Percentiles rank a stretch among this genome's conserved stretches.
Evolutionary conservation across 805 yeast genomes (phyloP).

Genomic region (Wickerhamiella vanderwaltii): DNA sequence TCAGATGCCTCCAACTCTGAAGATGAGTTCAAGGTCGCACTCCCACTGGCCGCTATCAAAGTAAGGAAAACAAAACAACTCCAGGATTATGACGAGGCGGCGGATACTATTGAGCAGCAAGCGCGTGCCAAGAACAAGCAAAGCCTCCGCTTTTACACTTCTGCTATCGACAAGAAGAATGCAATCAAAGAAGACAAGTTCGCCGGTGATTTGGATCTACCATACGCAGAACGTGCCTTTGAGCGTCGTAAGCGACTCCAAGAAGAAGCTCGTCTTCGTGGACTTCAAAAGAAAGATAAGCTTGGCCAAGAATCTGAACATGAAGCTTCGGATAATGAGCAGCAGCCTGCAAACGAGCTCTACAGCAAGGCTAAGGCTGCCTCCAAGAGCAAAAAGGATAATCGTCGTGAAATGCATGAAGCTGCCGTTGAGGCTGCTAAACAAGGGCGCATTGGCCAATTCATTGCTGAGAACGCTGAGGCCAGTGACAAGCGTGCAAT

Average conservation of each 20-base stretch:
- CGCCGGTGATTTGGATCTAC: constrained; percentile 81
- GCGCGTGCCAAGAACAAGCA: constrained; percentile 55
- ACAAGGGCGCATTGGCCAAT: constrained; percentile 70
- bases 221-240: constrained; percentile 78
- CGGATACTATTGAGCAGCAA: constrained; percentile 61
- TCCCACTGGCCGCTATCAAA: constrained; percentile 12
- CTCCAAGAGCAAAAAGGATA: constrained; percentile 35
- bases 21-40: constrained; percentile 17
- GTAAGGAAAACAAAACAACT: constrained; percentile 21
- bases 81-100: constrained; percentile 55
- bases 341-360: constrained; percentile 24
- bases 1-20: constrained; percentile 18
- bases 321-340: constrained; percentile 20
- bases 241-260: constrained; percentile 80
- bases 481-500: constrained; percentile 82
- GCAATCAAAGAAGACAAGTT: constrained; percentile 12
- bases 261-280: constrained; percentile 83
- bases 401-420: constrained; percentile 59
- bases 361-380: constrained; percentile 50
- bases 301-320: constrained; percentile 27
- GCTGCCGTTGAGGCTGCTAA: constrained; percentile 46
- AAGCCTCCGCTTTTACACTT: constrained; percentile 86
- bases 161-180: constrained; percentile 77
- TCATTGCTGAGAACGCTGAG: constrained; percentile 51
- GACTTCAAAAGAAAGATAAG: constrained; percentile 47